Evolutionary conservation across 495 filamentous ascomycete genomes (phyloP), one percentile per base, ranked within the genome.

Genomic region (Physcia stellaris): DNA sequence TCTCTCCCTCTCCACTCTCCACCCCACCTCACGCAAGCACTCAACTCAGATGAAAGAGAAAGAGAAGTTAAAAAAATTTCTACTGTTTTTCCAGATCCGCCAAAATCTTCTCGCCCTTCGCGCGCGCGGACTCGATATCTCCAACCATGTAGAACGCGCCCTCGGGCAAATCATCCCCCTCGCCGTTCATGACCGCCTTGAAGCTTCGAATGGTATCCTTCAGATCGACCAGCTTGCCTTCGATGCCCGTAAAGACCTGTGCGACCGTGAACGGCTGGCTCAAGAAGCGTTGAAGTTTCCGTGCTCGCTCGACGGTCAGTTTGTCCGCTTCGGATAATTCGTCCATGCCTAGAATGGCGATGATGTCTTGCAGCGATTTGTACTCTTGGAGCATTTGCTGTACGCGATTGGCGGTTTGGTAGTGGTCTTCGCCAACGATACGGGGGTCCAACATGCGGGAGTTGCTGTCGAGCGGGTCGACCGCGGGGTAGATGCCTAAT

Each of bases 311-410:
- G 75, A 98, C 90, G 50, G 92, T 96, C 53, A 98, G 77, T 80
- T 98, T 96, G 63, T 98, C 92, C 52, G 82, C 79, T 72, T 95
- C 92, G 48, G 87, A 94, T 64, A 96, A 68, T 63, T 98, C 92
- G 69, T 98, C 92, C 92, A 96, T 95, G 78, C 90, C 90, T 59
- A 96, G 65, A 83, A 98, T 98, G 68, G 90, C 90, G 75, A 98
- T 98, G 77, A 98, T 98, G 75, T 98, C 90, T 66, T 98, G 90
- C 46, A 98, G 83, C 41, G 88, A 95, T 82, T 96, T 98, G 82
- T 98, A 98, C 75, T 95, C 92, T 70, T 98, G 90, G 62, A 98
- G 75, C 72, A 94, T 96, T 71, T 87, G 83, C 73, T 98, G 90
- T 60, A 98, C 90, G 50, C 77, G 75, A 60, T 80, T 82, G 67